Evolutionary conservation across 176 grass and related monocot species (phyloP), one percentile per base, ranked within the genome.

Genomic region (Cenchrus fungigraminus): DNA sequence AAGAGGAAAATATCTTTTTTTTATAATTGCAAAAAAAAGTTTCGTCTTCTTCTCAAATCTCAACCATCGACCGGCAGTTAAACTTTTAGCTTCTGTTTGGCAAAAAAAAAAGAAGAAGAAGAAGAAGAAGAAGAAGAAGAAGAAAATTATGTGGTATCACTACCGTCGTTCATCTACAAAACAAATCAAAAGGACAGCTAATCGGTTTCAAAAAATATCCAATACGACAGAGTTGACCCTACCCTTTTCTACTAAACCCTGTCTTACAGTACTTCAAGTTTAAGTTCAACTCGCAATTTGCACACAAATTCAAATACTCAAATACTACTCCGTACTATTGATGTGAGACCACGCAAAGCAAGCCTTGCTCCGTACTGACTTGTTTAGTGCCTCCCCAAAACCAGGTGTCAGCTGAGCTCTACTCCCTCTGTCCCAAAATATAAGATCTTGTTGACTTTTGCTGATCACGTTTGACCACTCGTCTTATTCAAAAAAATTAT

Each of bases 281-380:
- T 65, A 55, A 54, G 13, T 72, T 72, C 44, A 65, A 47, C 56
- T 3, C 13, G 22, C 56, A 65, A 71, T 47, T 89, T 76, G 77
- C 31, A 31, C 49, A 54, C 45, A 16, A 72, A 0, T 65, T 54
- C 32, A 83, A 88, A 46, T 54, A 32, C 2, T 17, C 34, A 45
- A 45, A 45, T 5, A 45, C 22, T 25, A 25, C 22, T 25, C 22
- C 22, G 44, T 8, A 45, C 1, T 45, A 34, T 47, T 70, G 53
- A 3, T 55, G 32, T 29, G 12, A 77, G n/a, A 71, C 68, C 28
- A 87, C 70, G 86, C 71, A 82, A 77, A 82, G 43, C 53, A 57
- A 29, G 29, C 11, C 32, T 32, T 60, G 53, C 42, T 46, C 5
- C 62, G 0, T 9, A 29, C 10, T 6, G 12, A 70, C 1, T 79